Conservation (phyloP, 257 asterid species). For the Fraxinus cuspidata region DNA sequence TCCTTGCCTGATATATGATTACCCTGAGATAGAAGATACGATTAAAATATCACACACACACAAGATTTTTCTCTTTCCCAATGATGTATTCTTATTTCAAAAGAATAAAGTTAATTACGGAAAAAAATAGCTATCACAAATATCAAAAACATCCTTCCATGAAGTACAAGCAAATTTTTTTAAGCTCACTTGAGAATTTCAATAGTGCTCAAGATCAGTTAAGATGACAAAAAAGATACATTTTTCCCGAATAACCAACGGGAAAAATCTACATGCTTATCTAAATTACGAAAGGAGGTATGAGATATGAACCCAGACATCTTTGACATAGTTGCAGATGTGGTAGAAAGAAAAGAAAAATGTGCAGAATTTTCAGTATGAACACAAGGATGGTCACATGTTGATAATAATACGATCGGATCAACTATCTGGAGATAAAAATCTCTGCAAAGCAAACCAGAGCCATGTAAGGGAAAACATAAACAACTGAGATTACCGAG, state of each 20-base stretch:
- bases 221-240: background rate
- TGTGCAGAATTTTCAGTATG: background rate
- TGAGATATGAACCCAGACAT: background rate
- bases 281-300: background rate
- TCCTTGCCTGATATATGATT: constrained; percentile 72
- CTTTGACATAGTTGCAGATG: background rate
- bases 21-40: constrained; percentile 57
- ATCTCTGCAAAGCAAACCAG: background rate
- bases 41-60: constrained; percentile 2
- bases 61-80: background rate
- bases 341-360: background rate
- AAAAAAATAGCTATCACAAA: background rate
- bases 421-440: background rate
- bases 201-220: background rate
- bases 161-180: constrained; percentile 10
- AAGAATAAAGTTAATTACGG: background rate
- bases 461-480: background rate
- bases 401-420: background rate
- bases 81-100: background rate
- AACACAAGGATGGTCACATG: background rate
- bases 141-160: constrained; percentile 15
- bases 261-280: background rate
- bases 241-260: background rate
- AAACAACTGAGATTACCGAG: background rate
- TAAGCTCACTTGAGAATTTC: background rate